These are phyloP conservation scores for Sarocladium oryzae DNA, from an alignment of 2,329 filamentous ascomycete species.

Conservation along the genomic window DNA sequence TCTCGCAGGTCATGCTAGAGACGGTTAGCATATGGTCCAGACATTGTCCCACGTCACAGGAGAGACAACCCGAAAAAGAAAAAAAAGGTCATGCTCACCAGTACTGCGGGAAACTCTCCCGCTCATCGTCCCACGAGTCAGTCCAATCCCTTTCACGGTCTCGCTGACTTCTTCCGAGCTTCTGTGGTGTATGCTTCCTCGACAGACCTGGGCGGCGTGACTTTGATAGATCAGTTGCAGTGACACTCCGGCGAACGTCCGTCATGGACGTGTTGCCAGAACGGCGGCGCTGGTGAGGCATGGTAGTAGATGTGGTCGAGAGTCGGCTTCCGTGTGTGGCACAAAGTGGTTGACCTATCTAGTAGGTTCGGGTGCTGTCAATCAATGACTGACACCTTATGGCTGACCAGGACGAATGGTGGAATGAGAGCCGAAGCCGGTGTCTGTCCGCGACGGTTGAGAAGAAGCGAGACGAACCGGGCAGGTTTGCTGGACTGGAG, in stretches of 20 bases:
- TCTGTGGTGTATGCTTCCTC: slow-evolving; percentile 40
- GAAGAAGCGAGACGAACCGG: background rate
- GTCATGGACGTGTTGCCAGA: slow-evolving; percentile 51
- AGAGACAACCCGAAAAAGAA: background rate
- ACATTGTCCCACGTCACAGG: no score
- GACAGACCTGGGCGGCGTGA: slow-evolving; percentile 41
- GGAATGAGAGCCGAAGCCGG: background rate
- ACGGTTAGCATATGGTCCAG: slow-evolving; percentile 12
- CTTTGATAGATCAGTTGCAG: slow-evolving; percentile 38
- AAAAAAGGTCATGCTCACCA: slow-evolving; percentile 40
- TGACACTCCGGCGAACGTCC: slow-evolving; percentile 46
- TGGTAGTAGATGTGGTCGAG: no score
- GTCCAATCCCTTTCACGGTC: slow-evolving; percentile 43
- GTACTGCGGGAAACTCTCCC: slow-evolving; percentile 59
- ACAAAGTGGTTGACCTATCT: background rate
- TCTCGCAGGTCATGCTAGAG: slow-evolving; percentile 56
- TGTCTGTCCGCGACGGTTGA: background rate
- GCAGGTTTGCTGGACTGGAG: background rate
- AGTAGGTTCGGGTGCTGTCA: background rate
- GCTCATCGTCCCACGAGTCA: slow-evolving; percentile 48
- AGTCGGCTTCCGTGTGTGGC: no score
- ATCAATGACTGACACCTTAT: background rate
- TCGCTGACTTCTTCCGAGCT: slow-evolving; percentile 43
- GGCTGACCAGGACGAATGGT: background rate
- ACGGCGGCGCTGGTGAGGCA: slow-evolving; percentile 50